phyloP scores from a whole-genome alignment of 768 basidiomycete species.

The Collybia sp. region DNA sequence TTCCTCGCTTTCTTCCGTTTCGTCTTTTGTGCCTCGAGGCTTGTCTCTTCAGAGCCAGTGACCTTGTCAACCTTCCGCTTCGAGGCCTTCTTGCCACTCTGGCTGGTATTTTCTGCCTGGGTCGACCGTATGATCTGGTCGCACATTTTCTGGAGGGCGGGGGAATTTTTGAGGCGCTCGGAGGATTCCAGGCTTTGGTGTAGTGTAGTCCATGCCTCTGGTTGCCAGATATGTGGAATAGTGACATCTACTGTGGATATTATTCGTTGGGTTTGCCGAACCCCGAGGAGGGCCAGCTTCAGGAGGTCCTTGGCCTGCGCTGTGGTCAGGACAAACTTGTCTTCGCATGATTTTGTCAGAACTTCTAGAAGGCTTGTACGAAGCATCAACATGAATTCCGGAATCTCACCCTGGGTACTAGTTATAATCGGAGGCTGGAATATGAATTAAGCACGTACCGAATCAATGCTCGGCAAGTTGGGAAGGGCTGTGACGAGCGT shows the following conservation, averaged over 20 bases:
- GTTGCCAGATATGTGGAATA: constrained; percentile 52
- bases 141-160: constrained; percentile 58
- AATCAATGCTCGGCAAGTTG: constrained; percentile 32
- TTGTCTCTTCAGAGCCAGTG: constrained; percentile 13
- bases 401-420: not conserved
- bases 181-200: constrained; percentile 40
- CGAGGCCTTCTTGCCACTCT: constrained; percentile 9
- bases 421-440: constrained; percentile 2
- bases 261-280: constrained; percentile 61
- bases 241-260: constrained; percentile 16
- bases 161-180: constrained; percentile 58
- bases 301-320: constrained; percentile 76
- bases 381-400: constrained; percentile 14
- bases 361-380: constrained; percentile 40
- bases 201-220: constrained; percentile 50
- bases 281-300: constrained; percentile 59
- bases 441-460: not conserved
- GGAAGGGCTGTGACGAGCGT: constrained; percentile 54
- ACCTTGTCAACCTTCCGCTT: constrained; percentile 38
- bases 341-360: constrained; percentile 43
- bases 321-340: constrained; percentile 42
- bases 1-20: constrained; percentile 43
- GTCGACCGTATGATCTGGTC: constrained; percentile 46
- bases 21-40: constrained; percentile 23
- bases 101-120: constrained; percentile 11